Base-by-base conservation (phyloP, 495 filamentous ascomycete species). In the Sordaria brevicollis region DNA sequence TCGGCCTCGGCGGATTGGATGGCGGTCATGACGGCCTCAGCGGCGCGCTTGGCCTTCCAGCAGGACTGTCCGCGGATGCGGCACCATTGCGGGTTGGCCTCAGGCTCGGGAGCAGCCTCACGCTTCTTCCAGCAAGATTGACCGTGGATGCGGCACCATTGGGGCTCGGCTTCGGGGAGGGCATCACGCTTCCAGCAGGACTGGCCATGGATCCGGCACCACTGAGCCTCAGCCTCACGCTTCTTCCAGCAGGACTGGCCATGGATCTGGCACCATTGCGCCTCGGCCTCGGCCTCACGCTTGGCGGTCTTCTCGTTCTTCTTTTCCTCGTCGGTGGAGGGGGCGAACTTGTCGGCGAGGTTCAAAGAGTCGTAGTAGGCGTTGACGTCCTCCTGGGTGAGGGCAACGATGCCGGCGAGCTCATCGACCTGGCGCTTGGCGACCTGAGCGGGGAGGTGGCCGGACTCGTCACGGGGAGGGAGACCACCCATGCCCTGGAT, bases 231-330 rank as follows among this genome's bases (percentile, higher is more conserved):
- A 19, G 74, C 72, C 19, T 76, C 75, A 69, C 75, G 77, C 72
- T 76, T 77, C 74, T 78, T 76, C 71, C 73, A 80, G 77, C 80
- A 81, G 10, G 77, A 65, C 76, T 76, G 71, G 70, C 79, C 79
- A 57, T 72, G 29, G 67, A 70, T 73, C 21, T 54, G 43, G 71
- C 68, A 69, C 73, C 76, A 78, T 39, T 75, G 72, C 66, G 71
- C 68, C 21, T 38, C 43, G 67, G 70, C 71, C 66, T 73, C 69
- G 65, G 72, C 74, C 25, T 75, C 74, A 38, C 77, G 75, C 73
- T 76, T 76, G 35, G 65, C 33, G 49, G 67, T 35, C 25, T 68
- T 65, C 34, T 38, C 19, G 19, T 57, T 65, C 65, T 38, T 31
- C 65, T 49, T 35, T 7, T 36, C 65, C 66, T 71, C 70, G 31